Percentiles rank a stretch among this genome's conserved stretches.
Evolutionary conservation across 2,329 filamentous ascomycete species (phyloP).

Genomic region (Bimuria novae-zelandiae): DNA sequence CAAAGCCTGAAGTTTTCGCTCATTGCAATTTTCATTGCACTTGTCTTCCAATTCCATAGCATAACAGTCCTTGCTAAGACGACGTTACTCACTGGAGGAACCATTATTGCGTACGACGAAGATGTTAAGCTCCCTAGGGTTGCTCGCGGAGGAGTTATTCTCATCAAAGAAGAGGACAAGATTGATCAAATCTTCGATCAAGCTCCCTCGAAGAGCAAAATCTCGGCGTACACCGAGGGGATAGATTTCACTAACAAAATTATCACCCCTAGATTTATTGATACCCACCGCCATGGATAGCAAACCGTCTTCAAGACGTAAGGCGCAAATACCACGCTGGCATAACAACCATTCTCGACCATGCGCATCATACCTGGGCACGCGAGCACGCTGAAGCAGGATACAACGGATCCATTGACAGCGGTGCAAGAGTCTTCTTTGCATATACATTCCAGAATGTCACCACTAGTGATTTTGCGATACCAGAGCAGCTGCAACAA

Average conservation of each 20-base stretch:
- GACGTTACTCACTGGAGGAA: constrained; percentile 29
- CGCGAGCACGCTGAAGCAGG: constrained; percentile 44
- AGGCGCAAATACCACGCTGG: constrained; percentile 56
- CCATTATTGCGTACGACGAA: constrained; percentile 50
- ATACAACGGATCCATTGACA: constrained; percentile 52
- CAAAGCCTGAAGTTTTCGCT: no score
- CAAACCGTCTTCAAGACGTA: constrained; percentile 61
- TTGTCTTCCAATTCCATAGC: no score
- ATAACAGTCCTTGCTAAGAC: neutral
- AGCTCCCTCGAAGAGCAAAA: constrained; percentile 10
- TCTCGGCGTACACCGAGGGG: constrained; percentile 43
- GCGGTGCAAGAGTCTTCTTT: neutral
- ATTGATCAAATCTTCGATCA: constrained; percentile 30
- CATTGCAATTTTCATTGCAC: no score
- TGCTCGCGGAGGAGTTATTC: constrained; percentile 48
- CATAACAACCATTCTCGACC: constrained; percentile 55
- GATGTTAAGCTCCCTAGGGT: constrained; percentile 22
- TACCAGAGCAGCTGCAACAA: neutral
- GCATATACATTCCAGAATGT: neutral
- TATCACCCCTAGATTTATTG: constrained; percentile 60
- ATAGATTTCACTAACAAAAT: constrained; percentile 51
- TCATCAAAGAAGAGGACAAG: constrained; percentile 46
- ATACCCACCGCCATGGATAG: constrained; percentile 58
- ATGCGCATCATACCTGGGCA: constrained; percentile 46
- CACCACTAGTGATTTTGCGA: neutral